A percentile compares a stretch with the other conserved stretches of the same genome.
Conservation (phyloP, 352 stramenopile species). For the Ophiocytium majus region DNA sequence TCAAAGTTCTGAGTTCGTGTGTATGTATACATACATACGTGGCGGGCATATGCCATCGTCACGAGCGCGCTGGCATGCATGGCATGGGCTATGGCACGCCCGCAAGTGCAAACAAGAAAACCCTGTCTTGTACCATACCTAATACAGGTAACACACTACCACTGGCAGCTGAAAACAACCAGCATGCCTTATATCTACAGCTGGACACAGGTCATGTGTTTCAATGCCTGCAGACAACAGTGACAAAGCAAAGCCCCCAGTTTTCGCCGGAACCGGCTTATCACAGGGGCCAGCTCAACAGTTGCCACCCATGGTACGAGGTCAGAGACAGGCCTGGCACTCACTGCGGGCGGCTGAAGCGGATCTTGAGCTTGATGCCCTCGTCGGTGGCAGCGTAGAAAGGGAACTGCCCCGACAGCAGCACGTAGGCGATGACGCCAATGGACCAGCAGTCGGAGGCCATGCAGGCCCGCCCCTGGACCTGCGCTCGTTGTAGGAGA, state of each 20-base stretch:
- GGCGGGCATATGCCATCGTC: conserved; percentile 25
- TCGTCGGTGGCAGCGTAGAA: conserved; percentile 84
- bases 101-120: too few species aligned
- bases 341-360: conserved; percentile 19
- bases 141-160: too few species aligned
- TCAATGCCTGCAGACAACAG: too few species aligned
- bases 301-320: background rate
- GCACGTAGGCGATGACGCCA: conserved; percentile 86
- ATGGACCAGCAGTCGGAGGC: conserved; percentile 90
- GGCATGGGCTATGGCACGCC: too few species aligned
- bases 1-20: conserved; percentile 37
- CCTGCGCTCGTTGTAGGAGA: background rate
- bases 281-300: background rate
- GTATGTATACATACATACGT: conserved; percentile 30
- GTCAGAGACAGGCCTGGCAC: background rate
- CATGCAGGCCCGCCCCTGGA: conserved; percentile 5
- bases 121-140: too few species aligned
- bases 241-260: background rate
- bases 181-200: too few species aligned
- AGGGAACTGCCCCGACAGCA: conserved; percentile 84
- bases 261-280: background rate
- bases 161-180: too few species aligned
- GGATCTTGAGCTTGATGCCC: conserved; percentile 52
- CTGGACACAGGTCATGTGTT: too few species aligned
- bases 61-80: too few species aligned